Evolutionary conservation across 345 rosid species (phyloP).

Genomic region (Hevea brasiliensis): DNA sequence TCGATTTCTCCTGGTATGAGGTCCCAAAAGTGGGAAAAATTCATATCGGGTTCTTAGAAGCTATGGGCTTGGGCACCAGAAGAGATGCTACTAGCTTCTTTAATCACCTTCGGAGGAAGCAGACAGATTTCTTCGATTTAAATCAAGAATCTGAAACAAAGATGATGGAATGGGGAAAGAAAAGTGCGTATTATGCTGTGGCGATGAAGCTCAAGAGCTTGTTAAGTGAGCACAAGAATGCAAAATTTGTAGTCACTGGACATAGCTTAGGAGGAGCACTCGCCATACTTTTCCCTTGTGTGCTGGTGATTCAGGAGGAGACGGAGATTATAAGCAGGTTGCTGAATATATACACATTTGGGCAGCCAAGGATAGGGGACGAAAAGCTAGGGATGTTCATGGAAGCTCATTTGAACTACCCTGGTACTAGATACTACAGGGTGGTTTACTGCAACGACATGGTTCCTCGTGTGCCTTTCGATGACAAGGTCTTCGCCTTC

Average conservation of each 20-base stretch:
- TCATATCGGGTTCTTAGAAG: constrained; percentile 88
- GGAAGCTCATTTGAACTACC: constrained; percentile 55
- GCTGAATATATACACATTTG: constrained; percentile 72
- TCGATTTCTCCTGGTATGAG: constrained; percentile 85
- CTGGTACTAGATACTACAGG: constrained; percentile 58
- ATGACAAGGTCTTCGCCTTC: constrained; percentile 62
- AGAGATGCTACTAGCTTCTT: constrained; percentile 41
- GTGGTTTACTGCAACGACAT: constrained; percentile 78
- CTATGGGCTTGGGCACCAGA: constrained; percentile 76
- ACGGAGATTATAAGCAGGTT: constrained; percentile 55
- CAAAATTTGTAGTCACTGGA: constrained; percentile 67
- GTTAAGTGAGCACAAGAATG: constrained; percentile 62
- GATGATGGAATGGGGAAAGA: constrained; percentile 34
- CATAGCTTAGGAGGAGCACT: constrained; percentile 90
- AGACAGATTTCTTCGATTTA: constrained; percentile 9
- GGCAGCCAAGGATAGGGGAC: constrained; percentile 86
- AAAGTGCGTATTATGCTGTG: constrained; percentile 60
- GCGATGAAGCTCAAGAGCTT: constrained; percentile 50
- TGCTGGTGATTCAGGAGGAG: constrained; percentile 62
- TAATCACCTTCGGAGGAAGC: constrained; percentile 35
- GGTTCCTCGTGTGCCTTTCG: constrained; percentile 83
- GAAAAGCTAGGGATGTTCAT: constrained; percentile 53
- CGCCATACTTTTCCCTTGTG: constrained; percentile 62
- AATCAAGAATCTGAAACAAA: constrained; percentile 6
- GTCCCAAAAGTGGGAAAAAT: constrained; percentile 68